phyloP scores from a whole-genome alignment of 129 eudicot species.

The Saposhnikovia divaricata region DNA sequence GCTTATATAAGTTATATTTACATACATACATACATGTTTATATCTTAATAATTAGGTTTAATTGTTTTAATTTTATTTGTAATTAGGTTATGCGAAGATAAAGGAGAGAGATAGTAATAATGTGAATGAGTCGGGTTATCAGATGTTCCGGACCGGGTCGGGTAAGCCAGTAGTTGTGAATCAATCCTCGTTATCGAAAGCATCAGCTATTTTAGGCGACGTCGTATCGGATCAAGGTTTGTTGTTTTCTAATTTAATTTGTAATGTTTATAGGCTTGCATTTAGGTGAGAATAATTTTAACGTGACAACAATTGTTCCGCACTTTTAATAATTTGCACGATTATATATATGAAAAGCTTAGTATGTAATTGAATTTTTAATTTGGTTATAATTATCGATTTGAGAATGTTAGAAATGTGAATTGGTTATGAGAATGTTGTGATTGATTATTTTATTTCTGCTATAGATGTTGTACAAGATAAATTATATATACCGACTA shows the following conservation, averaged over 20 bases:
- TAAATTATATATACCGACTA: too few relatives aligned
- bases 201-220: slow-evolving; percentile 18
- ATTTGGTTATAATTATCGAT: background rate
- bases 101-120: slow-evolving; percentile 18
- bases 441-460: background rate
- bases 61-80: slow-evolving; percentile 14
- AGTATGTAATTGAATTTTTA: background rate
- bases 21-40: background rate
- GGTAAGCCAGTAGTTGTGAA: slow-evolving; percentile 48
- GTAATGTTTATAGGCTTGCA: background rate
- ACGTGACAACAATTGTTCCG: background rate
- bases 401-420: background rate
- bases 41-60: background rate
- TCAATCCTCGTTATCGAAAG: slow-evolving; percentile 26
- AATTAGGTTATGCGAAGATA: slow-evolving; percentile 44
- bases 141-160: slow-evolving; percentile 56
- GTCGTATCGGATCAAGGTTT: background rate
- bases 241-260: background rate
- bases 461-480: background rate
- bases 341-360: too few relatives aligned
- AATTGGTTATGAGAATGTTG: background rate
- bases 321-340: background rate
- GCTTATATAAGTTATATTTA: too few relatives aligned
- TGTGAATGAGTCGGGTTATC: slow-evolving; percentile 14
- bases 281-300: background rate